Evolutionary conservation across 331 rosid species (phyloP).

Genomic region (Telfairia occidentalis): DNA sequence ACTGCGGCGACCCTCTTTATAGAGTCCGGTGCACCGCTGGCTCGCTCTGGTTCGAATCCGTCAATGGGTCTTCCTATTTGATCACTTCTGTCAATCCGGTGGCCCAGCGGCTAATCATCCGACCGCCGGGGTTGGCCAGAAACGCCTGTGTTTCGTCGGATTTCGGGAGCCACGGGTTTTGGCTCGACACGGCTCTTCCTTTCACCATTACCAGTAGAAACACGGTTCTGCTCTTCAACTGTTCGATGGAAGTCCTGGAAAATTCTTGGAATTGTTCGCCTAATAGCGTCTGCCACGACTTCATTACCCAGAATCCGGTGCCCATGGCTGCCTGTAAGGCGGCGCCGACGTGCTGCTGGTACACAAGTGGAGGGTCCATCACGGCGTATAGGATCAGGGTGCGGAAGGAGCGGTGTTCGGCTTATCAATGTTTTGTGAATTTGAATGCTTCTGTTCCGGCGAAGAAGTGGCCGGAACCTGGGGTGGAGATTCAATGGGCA

Average conservation of each 20-base stretch:
- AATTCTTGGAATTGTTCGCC: constrained; percentile 58
- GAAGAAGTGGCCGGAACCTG: constrained; percentile 52
- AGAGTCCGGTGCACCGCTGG: constrained; percentile 42
- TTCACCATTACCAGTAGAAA: constrained; percentile 65
- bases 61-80: constrained; percentile 49
- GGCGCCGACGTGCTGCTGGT: constrained; percentile 48
- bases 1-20: constrained; percentile 58
- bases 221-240: constrained; percentile 64
- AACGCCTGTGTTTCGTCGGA: constrained; percentile 55
- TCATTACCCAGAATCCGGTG: constrained; percentile 27
- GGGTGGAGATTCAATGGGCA: constrained; percentile 67
- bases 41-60: constrained; percentile 39
- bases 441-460: constrained; percentile 26
- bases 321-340: constrained; percentile 19
- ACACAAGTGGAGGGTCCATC: constrained; percentile 53
- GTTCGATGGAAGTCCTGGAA: constrained; percentile 30
- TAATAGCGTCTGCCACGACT: constrained; percentile 26
- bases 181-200: constrained; percentile 44
- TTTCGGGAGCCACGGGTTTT: constrained; percentile 38
- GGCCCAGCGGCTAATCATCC: constrained; percentile 41
- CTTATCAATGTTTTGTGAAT: constrained; percentile 61
- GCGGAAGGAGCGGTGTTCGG: constrained; percentile 51
- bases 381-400: constrained; percentile 48
- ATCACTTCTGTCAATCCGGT: constrained; percentile 40
- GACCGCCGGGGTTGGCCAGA: constrained; percentile 33